Evolutionary conservation across 129 eudicot species (phyloP), one percentile per base, ranked within the genome.

Genomic region (Chrysanthemum makinoi): DNA sequence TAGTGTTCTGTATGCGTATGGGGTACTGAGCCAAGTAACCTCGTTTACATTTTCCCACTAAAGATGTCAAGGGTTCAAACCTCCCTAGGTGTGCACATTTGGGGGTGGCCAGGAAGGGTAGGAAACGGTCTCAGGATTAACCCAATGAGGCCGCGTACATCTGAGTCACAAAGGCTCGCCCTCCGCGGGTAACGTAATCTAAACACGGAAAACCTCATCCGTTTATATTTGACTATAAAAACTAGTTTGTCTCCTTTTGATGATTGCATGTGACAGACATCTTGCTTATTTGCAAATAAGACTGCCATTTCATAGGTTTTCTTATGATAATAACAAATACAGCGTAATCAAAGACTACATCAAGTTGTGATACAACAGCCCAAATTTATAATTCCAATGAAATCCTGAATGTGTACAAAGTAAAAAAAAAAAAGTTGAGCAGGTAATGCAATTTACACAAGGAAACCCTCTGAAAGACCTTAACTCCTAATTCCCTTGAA

Each of bases 241-340:
- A 48, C 59, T 22, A 22, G 47, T 12, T 67, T 57, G 72, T 24
- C 22, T 15, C 33, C 6, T 52, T 68, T 4, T 68, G 49, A 9
- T 68, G 4, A 5, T n/a, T 51, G 49, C 62, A 18, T 26, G 60
- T 24, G 60, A 50, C 54, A 2, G 60, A 3, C 61, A 51, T 49
- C 44, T 68, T 68, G 46, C 20, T 7, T 50, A 24, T 8, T 46
- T 20, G 71, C 71, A 68, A 17, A 49, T 13, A 24, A 50, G 60
- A 47, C 72, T 48, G 49, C 44, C 47, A 17, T 50, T 67, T 3
- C 72, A 26, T 13, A 67, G 6, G 9, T 68, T 14, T 3, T 52
- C n/a, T 51, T 68, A 11, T 28, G 4, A 24, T 51, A 51, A 68
- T 48, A 68, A 28, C 15, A 68, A n/a, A n/a, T 7, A 52, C 24